These are phyloP conservation scores for Linderina pennispora DNA, from an alignment of 192 early-diverging fungal species.

Conservation along the genomic window DNA sequence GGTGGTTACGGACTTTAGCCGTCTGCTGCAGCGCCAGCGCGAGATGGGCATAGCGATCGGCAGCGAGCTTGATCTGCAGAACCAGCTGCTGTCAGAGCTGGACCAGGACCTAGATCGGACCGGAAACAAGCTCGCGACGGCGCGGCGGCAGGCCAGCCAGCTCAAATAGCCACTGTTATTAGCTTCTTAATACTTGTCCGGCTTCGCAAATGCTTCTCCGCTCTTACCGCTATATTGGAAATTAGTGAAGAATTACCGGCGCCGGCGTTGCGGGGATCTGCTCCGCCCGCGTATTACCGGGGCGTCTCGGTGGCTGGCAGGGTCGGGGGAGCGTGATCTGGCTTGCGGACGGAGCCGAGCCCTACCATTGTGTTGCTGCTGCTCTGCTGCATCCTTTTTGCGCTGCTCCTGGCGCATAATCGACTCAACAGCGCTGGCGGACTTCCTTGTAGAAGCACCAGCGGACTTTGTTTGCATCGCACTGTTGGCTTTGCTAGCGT, in stretches of 20 bases:
- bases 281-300: too few species aligned
- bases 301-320: not conserved
- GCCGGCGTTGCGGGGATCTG: too few species aligned
- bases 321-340: constrained; percentile 23
- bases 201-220: too few species aligned
- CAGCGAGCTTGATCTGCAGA: constrained; percentile 89
- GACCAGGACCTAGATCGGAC: constrained; percentile 76
- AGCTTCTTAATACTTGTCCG: too few species aligned
- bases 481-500: too few species aligned
- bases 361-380: too few species aligned
- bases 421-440: constrained; percentile 9
- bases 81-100: constrained; percentile 78
- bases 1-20: constrained; percentile 65
- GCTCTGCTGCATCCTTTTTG: constrained; percentile 8
- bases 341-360: too few species aligned
- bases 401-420: constrained; percentile 18
- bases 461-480: too few species aligned
- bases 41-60: constrained; percentile 83
- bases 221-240: too few species aligned
- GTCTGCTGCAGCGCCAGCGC: constrained; percentile 74
- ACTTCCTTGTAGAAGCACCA: not conserved
- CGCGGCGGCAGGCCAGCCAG: constrained; percentile 74
- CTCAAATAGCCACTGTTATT: constrained; percentile 43
- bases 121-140: constrained; percentile 62
- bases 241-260: too few species aligned